Evolutionary conservation across 1,139 yeast genomes (phyloP).

Genomic region (Geotrichum carabidarum): DNA sequence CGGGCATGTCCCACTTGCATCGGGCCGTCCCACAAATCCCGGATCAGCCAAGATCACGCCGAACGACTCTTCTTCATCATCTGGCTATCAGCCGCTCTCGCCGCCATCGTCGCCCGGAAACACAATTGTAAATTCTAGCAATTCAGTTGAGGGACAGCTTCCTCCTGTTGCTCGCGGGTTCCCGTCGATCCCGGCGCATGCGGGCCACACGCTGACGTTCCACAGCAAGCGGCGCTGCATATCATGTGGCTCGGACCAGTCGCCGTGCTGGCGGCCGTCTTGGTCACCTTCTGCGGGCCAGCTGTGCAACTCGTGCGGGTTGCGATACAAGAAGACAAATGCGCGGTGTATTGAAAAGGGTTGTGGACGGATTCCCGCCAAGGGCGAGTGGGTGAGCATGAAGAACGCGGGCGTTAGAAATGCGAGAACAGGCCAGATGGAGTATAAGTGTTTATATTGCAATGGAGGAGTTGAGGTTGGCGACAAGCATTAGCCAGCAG

Average conservation of each 20-base stretch:
- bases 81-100: conserved; percentile 3
- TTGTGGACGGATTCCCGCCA: conserved; percentile 89
- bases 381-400: conserved; percentile 94
- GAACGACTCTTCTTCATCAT: neutral
- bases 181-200: neutral
- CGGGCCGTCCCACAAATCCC: neutral
- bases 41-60: neutral
- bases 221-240: conserved; percentile 49
- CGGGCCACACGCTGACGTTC: neutral
- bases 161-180: neutral
- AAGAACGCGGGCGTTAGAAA: conserved; percentile 52
- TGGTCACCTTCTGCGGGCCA: conserved; percentile 89
- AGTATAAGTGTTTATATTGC: conserved; percentile 64
- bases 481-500: neutral
- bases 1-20: neutral
- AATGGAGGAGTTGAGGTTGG: conserved; percentile 50
- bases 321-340: conserved; percentile 86
- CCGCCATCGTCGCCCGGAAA: conserved; percentile 7
- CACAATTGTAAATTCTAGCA: neutral
- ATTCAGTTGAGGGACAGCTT: neutral
- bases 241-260: conserved; percentile 83
- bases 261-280: conserved; percentile 98
- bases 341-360: conserved; percentile 73
- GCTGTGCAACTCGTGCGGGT: conserved; percentile 91
- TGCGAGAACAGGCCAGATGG: conserved; percentile 42